These are phyloP conservation scores for Saccharomycopsis schoenii DNA, from an alignment of 805 yeast species.

Conservation along the genomic window DNA sequence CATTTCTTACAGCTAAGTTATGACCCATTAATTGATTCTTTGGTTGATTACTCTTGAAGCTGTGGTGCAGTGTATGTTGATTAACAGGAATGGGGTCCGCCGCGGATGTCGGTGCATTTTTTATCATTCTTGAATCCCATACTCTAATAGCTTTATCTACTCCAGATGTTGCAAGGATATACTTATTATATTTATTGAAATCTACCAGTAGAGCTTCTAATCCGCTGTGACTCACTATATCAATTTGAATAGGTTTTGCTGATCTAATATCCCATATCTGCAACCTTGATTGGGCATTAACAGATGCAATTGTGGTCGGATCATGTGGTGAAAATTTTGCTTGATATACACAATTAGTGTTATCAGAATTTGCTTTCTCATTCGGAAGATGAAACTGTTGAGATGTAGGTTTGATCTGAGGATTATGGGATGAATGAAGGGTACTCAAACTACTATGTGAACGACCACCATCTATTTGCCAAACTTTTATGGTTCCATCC, in stretches of 20 bases:
- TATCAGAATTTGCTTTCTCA: constrained; percentile 23
- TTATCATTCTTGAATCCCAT: constrained; percentile 80
- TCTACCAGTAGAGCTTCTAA: constrained; percentile 74
- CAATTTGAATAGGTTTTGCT: constrained; percentile 46
- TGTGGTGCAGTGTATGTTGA: constrained; percentile 26
- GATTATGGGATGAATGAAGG: constrained; percentile 25
- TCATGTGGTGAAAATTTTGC: constrained; percentile 81
- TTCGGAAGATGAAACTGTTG: background rate
- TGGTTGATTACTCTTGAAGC: constrained; percentile 38
- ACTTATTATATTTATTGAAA: constrained; percentile 81
- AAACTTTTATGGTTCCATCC: constrained; percentile 82
- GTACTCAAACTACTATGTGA: constrained; percentile 55
- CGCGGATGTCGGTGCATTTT: constrained; percentile 27
- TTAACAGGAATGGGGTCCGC: constrained; percentile 6
- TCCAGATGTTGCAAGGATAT: constrained; percentile 81
- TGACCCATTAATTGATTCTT: constrained; percentile 75
- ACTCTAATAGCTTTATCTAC: constrained; percentile 76
- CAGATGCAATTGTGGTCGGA: constrained; percentile 56
- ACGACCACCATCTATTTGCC: constrained; percentile 29
- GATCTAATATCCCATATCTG: constrained; percentile 78
- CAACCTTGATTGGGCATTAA: constrained; percentile 63
- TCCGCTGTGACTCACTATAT: constrained; percentile 67
- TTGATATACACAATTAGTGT: constrained; percentile 61
- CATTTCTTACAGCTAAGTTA: constrained; percentile 75
- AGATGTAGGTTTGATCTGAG: constrained; percentile 22